Evolutionary conservation across 805 yeast species (phyloP), one percentile per base, ranked within the genome.

Genomic region (Zygosaccharomyces bailii): DNA sequence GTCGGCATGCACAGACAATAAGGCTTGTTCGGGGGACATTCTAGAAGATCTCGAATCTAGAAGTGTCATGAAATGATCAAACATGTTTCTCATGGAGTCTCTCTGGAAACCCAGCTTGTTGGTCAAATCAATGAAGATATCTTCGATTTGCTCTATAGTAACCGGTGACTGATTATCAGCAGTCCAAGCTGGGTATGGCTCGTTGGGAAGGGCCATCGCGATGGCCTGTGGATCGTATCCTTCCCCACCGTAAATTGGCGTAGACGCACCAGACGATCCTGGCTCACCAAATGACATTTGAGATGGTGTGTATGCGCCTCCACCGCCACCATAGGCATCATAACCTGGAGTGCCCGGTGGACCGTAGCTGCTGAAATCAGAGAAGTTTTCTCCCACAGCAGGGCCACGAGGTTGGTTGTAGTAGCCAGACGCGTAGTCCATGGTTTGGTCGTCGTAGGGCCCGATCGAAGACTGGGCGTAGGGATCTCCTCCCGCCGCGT

Each of bases 101-200:
- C 95, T 81, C 71, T 86, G 95, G 75, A 86, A 86, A 61, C 95
- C 95, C 61, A 86, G 85, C 67, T 80, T 82, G 69, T 85, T 85
- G 34, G 91, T 73, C 65, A 86, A 72, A 66, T 86, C 93, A 60
- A 86, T 86, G 63, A 86, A 86, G 30, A 85, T 79, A 70, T 86
- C 95, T 70, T 86, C 95, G 62, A 86, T 83, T 65, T 86, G 91
- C 67, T 86, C 93, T 44, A 86, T 76, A 39, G 87, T 74, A 46
- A 84, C 83, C 9, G 95, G 95, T 19, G 91, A 88, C 66, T 85
- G 91, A 45, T 85, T 90, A 68, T 93, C 98, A 37, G 95, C 95
- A 19, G 96, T 86, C 99, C 99, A 93, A 41, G 99, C 98, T 34
- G 99, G 99, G 67, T 91, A 93, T 25, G 99, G 99, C 67, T 93